Base-by-base conservation (phyloP, 495 filamentous ascomycete genomes). In the Trichocladium antarcticum region DNA sequence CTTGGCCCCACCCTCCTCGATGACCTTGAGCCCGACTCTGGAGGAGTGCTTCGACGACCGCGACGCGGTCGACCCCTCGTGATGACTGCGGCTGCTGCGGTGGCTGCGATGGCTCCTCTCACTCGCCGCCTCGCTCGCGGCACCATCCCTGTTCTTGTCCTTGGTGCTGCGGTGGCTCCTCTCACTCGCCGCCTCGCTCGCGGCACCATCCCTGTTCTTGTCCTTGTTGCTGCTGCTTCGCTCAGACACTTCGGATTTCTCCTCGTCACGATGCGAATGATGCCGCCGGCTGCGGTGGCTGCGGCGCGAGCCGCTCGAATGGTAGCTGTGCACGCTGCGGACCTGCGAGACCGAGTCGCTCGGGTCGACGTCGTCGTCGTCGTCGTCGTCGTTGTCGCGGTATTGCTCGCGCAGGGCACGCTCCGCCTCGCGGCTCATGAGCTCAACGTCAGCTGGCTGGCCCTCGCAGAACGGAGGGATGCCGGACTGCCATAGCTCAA, bases 401-500 rank as follows among this genome's bases (percentile, higher is more conserved):
- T 55, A 54, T 52, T 68, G 61, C 16, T 67, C 65, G 10, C 64
- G 59, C 28, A 69, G 63, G 61, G 82, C 72, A 44, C 75, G 72
- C 44, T 80, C 79, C 0, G 89, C 89, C 21, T 75, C 75, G 5
- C 84, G 83, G 17, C 84, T 92, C 64, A 95, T 86, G 54, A 90
- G 84, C 59, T 95, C 89, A 6, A 85, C 78, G 42, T 94, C 89
- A 4, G 88, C 87, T 19, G 77, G 82, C 2, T 83, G 86, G 36
- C 84, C 83, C 11, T 82, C 85, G 17, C 57, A 64, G 14, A 59
- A 66, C 1, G 67, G 56, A 40, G 51, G 42, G 42, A 95, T 89
- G 6, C 88, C 89, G n/a, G 87, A 74, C 16, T 87, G 74, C 89
- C 89, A 95, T 17, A 66, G 72, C 58, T 95, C 87, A 28, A 95